phyloP scores from a whole-genome alignment of 805 yeast genomes.

The Kodamaea nitidulidarum region DNA sequence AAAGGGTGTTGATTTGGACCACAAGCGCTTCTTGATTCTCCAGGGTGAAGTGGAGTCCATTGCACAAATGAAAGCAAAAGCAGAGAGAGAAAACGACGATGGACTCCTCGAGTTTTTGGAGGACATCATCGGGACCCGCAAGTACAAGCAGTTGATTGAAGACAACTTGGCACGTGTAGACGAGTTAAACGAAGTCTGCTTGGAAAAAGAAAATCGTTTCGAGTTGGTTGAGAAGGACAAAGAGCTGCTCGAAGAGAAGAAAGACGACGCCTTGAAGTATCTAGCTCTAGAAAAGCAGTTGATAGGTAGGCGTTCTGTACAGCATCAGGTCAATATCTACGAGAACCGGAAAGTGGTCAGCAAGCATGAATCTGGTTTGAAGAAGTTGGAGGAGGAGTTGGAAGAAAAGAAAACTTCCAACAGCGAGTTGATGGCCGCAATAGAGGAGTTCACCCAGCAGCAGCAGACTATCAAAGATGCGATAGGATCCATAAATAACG shows the following conservation, averaged over 20 bases:
- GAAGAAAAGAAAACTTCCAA: slow-evolving; percentile 42
- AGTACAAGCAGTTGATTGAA: slow-evolving; percentile 75
- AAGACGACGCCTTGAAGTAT: slow-evolving; percentile 65
- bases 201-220: slow-evolving; percentile 76
- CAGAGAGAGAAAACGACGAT: slow-evolving; percentile 87
- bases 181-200: slow-evolving; percentile 71
- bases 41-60: slow-evolving; percentile 99
- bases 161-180: slow-evolving; percentile 58
- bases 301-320: slow-evolving; percentile 48
- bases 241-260: slow-evolving; percentile 56
- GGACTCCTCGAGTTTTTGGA: slow-evolving; percentile 92
- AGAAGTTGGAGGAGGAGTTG: slow-evolving; percentile 40
- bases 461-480: slow-evolving; percentile 24
- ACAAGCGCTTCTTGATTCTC: slow-evolving; percentile 86
- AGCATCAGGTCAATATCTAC: slow-evolving; percentile 49
- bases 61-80: slow-evolving; percentile 98
- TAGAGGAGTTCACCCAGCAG: slow-evolving; percentile 32
- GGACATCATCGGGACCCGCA: slow-evolving; percentile 93
- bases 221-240: slow-evolving; percentile 78
- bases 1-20: slow-evolving; percentile 91
- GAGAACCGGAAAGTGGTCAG: slow-evolving; percentile 39
- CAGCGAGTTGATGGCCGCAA: slow-evolving; percentile 25
- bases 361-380: slow-evolving; percentile 32
- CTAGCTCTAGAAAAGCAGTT: slow-evolving; percentile 62
- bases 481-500: slow-evolving; percentile 21